A percentile compares a stretch with the other conserved stretches of the same genome.
Conservation (phyloP, 768 basidiomycete genomes). For the Mycena olivaceomarginata region DNA sequence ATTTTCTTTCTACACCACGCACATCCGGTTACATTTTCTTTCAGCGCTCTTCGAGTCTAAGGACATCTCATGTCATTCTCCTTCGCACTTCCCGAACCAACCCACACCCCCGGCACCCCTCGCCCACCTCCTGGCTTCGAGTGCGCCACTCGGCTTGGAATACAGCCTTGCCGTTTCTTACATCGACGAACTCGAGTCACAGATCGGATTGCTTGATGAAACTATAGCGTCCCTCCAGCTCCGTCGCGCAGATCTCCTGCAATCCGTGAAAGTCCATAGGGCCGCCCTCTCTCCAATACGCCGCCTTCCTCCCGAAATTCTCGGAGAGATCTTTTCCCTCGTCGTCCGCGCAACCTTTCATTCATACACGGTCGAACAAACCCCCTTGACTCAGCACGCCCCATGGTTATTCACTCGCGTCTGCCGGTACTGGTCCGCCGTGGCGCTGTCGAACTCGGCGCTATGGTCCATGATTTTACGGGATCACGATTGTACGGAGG, state of each 20-base stretch:
- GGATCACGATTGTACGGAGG: constrained; percentile 8
- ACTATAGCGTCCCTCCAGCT: neutral
- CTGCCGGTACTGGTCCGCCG: constrained; percentile 18
- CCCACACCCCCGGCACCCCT: neutral
- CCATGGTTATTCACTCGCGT: constrained; percentile 27
- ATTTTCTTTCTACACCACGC: too few species aligned
- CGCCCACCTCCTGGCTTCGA: neutral
- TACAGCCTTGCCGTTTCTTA: neutral
- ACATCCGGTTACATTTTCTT: too few species aligned
- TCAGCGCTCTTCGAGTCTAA: too few species aligned
- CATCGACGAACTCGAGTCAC: constrained; percentile 3
- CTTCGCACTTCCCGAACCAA: neutral
- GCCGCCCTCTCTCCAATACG: constrained; percentile 1
- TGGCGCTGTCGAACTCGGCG: constrained; percentile 17
- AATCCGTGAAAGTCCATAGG: neutral
- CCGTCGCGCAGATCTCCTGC: neutral
- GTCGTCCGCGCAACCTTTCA: neutral
- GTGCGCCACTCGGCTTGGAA: neutral
- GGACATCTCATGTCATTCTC: neutral
- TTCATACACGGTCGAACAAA: neutral
- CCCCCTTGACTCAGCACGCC: constrained; percentile 6
- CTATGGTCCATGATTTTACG: constrained; percentile 10
- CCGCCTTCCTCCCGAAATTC: constrained; percentile 6
- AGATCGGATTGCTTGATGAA: neutral
- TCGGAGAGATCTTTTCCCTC: constrained; percentile 7